These are phyloP conservation scores for Citrus unshiu DNA, from an alignment of 345 rosid genomes.

Conservation along the genomic window DNA sequence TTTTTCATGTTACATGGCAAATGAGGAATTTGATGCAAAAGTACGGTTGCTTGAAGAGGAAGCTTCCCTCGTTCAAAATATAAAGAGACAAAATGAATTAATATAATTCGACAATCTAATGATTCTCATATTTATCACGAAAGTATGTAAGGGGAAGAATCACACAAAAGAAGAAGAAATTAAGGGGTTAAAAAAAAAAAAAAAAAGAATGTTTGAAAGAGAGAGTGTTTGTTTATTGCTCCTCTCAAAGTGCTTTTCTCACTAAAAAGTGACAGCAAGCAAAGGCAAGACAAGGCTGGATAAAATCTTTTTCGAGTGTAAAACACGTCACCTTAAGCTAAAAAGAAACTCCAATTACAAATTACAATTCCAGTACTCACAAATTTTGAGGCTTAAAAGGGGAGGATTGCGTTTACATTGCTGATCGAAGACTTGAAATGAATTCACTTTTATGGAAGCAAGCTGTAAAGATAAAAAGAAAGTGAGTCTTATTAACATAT, in stretches of 20 bases:
- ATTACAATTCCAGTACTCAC: background rate
- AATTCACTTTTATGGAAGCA: no score
- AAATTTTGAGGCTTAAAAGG: background rate
- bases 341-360: background rate
- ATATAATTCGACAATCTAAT: background rate
- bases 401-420: background rate
- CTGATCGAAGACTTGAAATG: background rate
- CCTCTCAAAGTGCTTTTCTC: background rate
- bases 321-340: background rate
- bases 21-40: background rate
- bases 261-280: background rate
- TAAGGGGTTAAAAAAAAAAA: background rate
- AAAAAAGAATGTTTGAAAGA: background rate
- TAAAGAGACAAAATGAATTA: background rate
- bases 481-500: no score
- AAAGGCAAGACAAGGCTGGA: background rate
- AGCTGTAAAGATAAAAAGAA: no score
- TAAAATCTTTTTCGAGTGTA: background rate
- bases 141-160: background rate
- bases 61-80: background rate
- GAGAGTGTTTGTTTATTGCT: background rate
- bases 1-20: background rate
- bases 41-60: background rate
- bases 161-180: background rate
- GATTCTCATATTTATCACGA: background rate